Base-by-base conservation (phyloP, 306 rosid species). In the Fragaria nilgerrensis region DNA sequence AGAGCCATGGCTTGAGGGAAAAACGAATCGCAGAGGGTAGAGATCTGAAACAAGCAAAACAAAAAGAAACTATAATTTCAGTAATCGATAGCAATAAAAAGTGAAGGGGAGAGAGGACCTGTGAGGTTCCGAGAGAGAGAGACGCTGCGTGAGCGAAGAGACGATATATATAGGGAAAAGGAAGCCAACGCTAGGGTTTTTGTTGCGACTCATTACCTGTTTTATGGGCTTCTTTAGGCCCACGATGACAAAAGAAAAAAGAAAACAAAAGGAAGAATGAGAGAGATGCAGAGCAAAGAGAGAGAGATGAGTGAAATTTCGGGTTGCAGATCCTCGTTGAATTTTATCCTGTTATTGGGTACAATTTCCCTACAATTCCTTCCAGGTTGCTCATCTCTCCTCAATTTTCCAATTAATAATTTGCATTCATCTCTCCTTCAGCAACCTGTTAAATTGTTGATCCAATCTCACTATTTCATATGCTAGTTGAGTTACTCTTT, bases 1-100 rank as follows among this genome's bases (percentile, higher is more conserved):
- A 92, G 88, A 80, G 92, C 90, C 97, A 92, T 92, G 79, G 89
- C 91, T 89, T 81, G 62, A n/a, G 55, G 79, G 81, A 83, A 80
- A 82, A 79, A 76, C 66, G 84, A 36, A 78, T 80, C 66, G 76
- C 89, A 39, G 86, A 43, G 70, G 83, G 32, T 39, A 29, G 77
- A 81, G 96, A 92, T 87, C 93, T 86, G 89, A 66, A 59, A 39
- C 71, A 73, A 56, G 77, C 23, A 37, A 82, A 59, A 71, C 2
- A 32, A 32, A 32, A 32, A 32, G 34, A 37, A 9, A 29, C 12
- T 6, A 4, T 4, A 39, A 22, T 1, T 41, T 70, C 65, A 63
- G 63, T 3, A 29, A 82, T 37, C 32, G 36, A 20, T 48, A 45
- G 20, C 11, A 39, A 55, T 2, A 17, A 1, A n/a, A 64, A 13